Base-by-base conservation (phyloP, 176 grass and related monocot genomes). In the Coix lacrymajobi region DNA sequence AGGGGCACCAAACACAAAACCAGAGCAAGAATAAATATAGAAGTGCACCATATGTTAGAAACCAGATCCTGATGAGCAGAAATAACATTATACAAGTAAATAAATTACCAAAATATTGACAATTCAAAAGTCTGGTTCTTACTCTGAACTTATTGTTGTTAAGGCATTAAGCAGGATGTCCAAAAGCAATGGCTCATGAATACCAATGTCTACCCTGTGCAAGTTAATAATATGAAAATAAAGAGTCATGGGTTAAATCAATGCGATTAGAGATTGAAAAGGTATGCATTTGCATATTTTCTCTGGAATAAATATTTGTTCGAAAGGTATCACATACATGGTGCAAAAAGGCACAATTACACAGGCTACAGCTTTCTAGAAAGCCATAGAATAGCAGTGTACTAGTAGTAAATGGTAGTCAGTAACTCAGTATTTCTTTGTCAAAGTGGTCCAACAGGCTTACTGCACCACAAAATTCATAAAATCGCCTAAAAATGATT, bases 151-250 rank as follows among this genome's bases (percentile, higher is more conserved):
- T 91, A 98, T 85, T 34, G 87, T 83, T 29, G 77, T 75, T 81
- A 96, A 88, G 71, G 91, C 85, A 83, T 96, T 98, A 57, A 98
- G 81, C 25, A 98, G 87, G 45, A 93, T 90, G 87, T 98, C 96
- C 80, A 98, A 83, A 69, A 93, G 80, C 73, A 98, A 81, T 39
- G 87, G 91, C 75, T 98, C 96, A 34, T 85, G 84, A 73, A 79
- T 93, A 73, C 96, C 96, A 88, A 98, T 98, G 76, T 98, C 91
- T 82, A 98, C 86, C 92, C 96, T 98, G 91, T 82, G 34, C 81
- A 88, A 79, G 79, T 87, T 69, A 92, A 29, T 61, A 70, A 88
- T 29, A 74, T 80, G 11, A 61, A 68, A 64, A 34, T 29, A 73
- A 83, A 69, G 17, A 58, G 41, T 84, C 71, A 80, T 62, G 40